Base-by-base conservation (phyloP, 2,329 filamentous ascomycete species). In the Clonostachys sp. region DNA sequence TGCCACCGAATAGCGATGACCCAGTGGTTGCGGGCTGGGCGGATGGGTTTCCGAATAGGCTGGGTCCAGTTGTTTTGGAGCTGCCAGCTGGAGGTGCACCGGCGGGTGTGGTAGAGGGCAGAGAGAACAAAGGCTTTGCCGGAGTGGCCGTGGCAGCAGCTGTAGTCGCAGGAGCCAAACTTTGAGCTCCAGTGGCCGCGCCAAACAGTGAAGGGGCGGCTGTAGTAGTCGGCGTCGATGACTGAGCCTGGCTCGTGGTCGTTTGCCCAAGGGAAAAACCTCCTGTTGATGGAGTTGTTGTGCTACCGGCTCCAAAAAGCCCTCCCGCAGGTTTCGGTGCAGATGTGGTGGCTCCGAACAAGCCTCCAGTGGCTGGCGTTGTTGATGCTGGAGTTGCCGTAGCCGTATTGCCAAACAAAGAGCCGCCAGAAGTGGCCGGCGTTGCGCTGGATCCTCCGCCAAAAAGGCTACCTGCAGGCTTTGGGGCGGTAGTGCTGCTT, bases 51-150 rank as follows among this genome's bases (percentile, higher is more conserved):
- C 64, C 59, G 50, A 70, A 69, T 20, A 66, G 54, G 46, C 56
- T 58, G 30, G 61, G 51, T 7, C 55, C 54, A 12, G 59, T 55
- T 35, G 61, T 49, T 50, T 68, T 64, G 30, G 47, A 46, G 36
- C 54, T 52, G 46, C 65, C 68, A 6, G 66, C 57, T 1, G 77
- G 75, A 47, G 78, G 78, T n/a, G 73, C 71, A 35, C 78, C 78
- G 18, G 77, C 77, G 14, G 78, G 77, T 35, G 78, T 80, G 3
- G 77, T 80, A 16, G 77, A 80, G 46, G 68, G 65, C 34, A 78
- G 55, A n/a, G 61, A 54, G 47, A 78, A 72, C 46, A 67, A 50
- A 14, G 75, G 70, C 59, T 79, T 80, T n/a, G 65, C 64, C 20
- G 66, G 61, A 44, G 69, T 67, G 17, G 65, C 59, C 18, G 69